phyloP scores from a whole-genome alignment of 371 early-diverging fungal genomes.

The Lichtheimia ornata region DNA sequence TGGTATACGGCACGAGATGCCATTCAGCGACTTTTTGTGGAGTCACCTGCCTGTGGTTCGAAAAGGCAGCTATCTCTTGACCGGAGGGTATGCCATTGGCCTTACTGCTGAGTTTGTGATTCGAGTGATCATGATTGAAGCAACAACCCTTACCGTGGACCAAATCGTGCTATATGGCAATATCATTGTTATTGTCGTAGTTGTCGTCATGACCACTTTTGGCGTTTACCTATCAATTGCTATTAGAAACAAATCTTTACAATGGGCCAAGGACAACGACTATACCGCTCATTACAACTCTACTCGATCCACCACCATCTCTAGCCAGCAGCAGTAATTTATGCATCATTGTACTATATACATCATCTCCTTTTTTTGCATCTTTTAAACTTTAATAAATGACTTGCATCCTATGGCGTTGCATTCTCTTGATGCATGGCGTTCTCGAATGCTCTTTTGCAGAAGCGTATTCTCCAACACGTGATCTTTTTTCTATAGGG shows the following conservation, averaged over 20 bases:
- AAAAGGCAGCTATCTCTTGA: background rate
- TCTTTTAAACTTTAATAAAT: no score
- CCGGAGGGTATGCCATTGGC: background rate
- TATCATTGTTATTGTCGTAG: background rate
- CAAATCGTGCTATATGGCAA: background rate
- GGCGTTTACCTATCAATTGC: background rate
- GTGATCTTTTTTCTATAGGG: no score
- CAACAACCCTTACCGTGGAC: background rate
- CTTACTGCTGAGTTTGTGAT: constrained; percentile 2
- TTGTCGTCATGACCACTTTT: background rate
- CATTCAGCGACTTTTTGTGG: constrained; percentile 31
- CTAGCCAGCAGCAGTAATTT: no score
- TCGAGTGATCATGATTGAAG: constrained; percentile 5
- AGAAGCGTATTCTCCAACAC: no score
- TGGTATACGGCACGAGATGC: constrained; percentile 17
- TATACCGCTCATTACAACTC: background rate
- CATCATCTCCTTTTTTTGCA: no score
- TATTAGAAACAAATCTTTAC: background rate
- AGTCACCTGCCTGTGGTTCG: constrained; percentile 16
- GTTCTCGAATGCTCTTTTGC: no score
- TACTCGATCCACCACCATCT: no score
- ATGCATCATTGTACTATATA: no score
- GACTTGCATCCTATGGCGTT: no score
- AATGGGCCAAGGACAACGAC: constrained; percentile 1
- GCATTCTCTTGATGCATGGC: no score